Evolutionary conservation across 1,284 basidiomycete genomes (phyloP), one percentile per base, ranked within the genome.

Genomic region (Pseudozyma thailandica): DNA sequence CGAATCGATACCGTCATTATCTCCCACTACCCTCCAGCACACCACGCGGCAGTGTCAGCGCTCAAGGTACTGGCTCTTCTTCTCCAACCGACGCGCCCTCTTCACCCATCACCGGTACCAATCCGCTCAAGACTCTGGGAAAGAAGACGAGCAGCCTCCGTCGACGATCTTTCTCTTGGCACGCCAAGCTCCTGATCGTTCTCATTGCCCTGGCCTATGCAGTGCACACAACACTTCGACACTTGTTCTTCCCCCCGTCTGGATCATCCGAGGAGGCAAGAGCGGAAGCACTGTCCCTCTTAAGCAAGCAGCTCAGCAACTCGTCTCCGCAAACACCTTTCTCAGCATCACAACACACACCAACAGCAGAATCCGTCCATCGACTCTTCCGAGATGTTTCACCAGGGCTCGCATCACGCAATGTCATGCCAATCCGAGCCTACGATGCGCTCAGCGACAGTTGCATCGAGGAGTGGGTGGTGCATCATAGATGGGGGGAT

Each of bases 361-460:
- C 23, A 30, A 31, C 45, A 10, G 37, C 56, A 30, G 18, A 38
- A 1, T 62, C 60, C 0, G 38, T 56, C 5, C 66, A 70, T n/a
- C 48, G 52, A 15, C 28, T 64, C 35, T 64, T 70, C 44, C 12
- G 20, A 4, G 60, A 56, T 30, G 18, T 6, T 4, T 59, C 45
- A 4, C 55, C 66, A 3, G 55, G 53, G 6, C 45, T 37, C 28
- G 66, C 66, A 0, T 59, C 55, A 7, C 53, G 60, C 0, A 37
- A 51, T 13, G 48, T 51, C 4, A 21, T 55, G 6, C 59, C 59
- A 20, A 62, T 69, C 30, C 50, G 38, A 6, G 66, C 56, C 20
- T 70, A 70, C 46, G 66, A 70, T 20, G 51, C 56, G 2, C 48
- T 70, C 26, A 64, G 60, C 30, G 66, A 70, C 23, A 52, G 43